phyloP scores from a whole-genome alignment of 2,329 filamentous ascomycete species.

The Nemania diffusa region DNA sequence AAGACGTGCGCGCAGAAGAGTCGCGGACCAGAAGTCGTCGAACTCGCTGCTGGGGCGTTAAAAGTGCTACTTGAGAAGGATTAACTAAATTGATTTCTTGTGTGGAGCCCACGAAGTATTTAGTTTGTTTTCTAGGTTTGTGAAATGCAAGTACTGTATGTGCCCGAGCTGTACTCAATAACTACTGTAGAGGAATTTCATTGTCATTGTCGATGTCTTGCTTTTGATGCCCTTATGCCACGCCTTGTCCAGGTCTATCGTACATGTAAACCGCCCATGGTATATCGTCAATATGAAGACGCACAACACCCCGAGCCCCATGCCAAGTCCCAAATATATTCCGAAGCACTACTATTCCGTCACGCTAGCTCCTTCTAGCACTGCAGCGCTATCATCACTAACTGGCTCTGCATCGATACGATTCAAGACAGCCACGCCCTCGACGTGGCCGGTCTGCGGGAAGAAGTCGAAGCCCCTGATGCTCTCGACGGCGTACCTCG shows the following conservation, averaged over 20 bases:
- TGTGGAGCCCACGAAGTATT: background rate
- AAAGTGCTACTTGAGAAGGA: slow-evolving; percentile 69
- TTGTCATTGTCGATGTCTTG: background rate
- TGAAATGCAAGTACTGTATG: background rate
- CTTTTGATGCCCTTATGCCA: background rate
- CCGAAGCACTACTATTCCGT: background rate
- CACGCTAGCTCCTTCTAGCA: background rate
- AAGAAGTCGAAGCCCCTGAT: slow-evolving; percentile 96
- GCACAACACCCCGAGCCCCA: background rate
- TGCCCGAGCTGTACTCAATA: background rate
- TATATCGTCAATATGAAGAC: background rate
- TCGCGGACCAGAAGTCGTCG: slow-evolving; percentile 74
- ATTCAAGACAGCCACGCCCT: slow-evolving; percentile 73
- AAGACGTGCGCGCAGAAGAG: slow-evolving; percentile 76
- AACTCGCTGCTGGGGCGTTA: slow-evolving; percentile 76
- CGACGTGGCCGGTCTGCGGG: slow-evolving; percentile 81
- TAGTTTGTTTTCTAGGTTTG: background rate
- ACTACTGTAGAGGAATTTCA: background rate
- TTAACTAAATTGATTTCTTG: slow-evolving; percentile 11
- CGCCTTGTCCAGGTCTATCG: background rate
- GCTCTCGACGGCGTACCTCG: slow-evolving; percentile 86
- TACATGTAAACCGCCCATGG: background rate
- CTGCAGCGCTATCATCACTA: background rate
- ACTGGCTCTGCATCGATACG: slow-evolving; percentile 56
- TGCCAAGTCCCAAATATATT: background rate